These are phyloP conservation scores for Rostrohypoxylon terebratum DNA, from an alignment of 495 filamentous ascomycete genomes.

Conservation along the genomic window DNA sequence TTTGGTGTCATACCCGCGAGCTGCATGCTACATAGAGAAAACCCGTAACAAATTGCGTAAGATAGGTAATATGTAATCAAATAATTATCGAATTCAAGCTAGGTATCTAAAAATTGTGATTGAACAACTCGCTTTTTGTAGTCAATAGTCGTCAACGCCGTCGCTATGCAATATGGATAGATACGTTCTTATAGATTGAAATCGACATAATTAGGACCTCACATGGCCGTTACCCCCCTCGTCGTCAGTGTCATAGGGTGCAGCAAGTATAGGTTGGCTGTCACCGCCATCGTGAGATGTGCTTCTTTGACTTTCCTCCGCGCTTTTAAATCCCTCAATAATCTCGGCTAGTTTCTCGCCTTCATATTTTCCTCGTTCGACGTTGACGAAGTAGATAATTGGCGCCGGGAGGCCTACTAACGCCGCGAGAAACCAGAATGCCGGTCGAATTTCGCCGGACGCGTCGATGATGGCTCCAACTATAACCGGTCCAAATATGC, in stretches of 20 bases:
- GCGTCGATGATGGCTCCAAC: conserved; percentile 92
- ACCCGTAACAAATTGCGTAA: background rate
- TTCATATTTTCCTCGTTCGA: conserved; percentile 87
- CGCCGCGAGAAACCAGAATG: conserved; percentile 90
- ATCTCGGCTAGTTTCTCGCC: conserved; percentile 75
- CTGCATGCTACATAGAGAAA: conserved; percentile 14
- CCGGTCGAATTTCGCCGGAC: conserved; percentile 89
- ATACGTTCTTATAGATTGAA: conserved; percentile 14
- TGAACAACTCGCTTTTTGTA: background rate
- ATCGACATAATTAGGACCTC: conserved; percentile 14
- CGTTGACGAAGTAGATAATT: conserved; percentile 85
- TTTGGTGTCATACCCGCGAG: conserved; percentile 12
- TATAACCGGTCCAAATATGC: conserved; percentile 92
- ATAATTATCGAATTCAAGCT: background rate
- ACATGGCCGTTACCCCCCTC: conserved; percentile 12
- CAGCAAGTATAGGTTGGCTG: conserved; percentile 48
- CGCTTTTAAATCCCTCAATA: conserved; percentile 67
- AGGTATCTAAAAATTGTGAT: background rate
- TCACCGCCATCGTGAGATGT: conserved; percentile 39
- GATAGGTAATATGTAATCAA: conserved; percentile 17
- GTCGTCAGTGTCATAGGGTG: conserved; percentile 50
- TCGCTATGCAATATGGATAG: conserved; percentile 52
- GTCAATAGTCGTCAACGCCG: background rate
- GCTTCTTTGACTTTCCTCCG: conserved; percentile 39
- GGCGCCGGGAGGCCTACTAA: conserved; percentile 86